These are phyloP conservation scores for Colletotrichum sp. DNA, from an alignment of 2,329 filamentous ascomycete genomes.

Conservation along the genomic window DNA sequence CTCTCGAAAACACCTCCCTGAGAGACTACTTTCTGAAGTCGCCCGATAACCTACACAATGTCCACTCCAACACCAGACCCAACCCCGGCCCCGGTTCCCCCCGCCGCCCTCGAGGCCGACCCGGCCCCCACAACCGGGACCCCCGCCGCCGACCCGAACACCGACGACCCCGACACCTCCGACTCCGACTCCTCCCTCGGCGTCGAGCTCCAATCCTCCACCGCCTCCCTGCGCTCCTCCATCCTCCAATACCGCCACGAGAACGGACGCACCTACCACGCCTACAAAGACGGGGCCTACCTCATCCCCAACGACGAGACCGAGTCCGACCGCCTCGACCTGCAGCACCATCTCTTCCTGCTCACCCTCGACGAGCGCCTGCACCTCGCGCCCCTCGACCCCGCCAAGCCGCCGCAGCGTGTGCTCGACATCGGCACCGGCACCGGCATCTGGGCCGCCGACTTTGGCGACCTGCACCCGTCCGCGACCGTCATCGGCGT, in stretches of 20 bases:
- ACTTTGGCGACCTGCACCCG: conserved; percentile 51
- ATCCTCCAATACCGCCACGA: conserved; percentile 40
- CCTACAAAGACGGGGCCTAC: conserved; percentile 25
- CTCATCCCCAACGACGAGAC: conserved; percentile 24
- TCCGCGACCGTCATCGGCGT: conserved; percentile 54
- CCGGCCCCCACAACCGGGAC: not conserved
- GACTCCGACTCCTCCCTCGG: conserved; percentile 12
- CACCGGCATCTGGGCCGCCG: conserved; percentile 50
- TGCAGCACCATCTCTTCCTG: conserved; percentile 40
- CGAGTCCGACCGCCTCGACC: conserved; percentile 37
- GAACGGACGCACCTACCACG: conserved; percentile 42
- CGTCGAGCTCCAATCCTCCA: conserved; percentile 23
- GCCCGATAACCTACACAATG: not conserved
- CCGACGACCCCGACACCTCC: not conserved
- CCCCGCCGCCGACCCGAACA: not conserved
- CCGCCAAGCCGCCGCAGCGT: conserved; percentile 25
- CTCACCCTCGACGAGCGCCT: conserved; percentile 36
- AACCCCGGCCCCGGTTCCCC: not conserved
- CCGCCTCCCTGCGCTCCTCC: conserved; percentile 37
- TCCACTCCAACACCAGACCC: not conserved
- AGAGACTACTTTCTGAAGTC: accelerated
- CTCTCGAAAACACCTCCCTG: not conserved
- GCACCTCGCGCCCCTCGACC: conserved; percentile 27
- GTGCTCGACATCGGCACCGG: conserved; percentile 54
- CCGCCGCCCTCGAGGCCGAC: not conserved